Evolutionary conservation across 345 rosid species (phyloP).

Genomic region (Excoecaria cochinchinensis): DNA sequence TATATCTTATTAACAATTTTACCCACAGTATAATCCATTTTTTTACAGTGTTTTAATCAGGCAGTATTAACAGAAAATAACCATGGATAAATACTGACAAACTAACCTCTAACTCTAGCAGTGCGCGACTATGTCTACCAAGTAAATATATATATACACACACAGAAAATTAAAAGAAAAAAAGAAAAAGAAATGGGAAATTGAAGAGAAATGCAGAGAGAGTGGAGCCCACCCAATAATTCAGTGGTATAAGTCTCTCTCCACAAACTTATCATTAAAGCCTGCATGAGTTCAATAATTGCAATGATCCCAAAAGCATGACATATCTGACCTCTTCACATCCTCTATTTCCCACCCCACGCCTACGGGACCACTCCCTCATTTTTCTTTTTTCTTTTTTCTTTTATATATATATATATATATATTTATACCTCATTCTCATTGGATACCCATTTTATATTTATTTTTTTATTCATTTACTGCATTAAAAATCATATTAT

Average conservation of each 20-base stretch:
- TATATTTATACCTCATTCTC: not conserved
- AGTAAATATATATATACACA: too few relatives aligned
- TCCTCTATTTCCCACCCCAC: conserved; percentile 37
- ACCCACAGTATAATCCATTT: too few relatives aligned
- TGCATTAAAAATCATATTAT: not conserved
- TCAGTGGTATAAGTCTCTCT: not conserved
- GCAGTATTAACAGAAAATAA: too few relatives aligned
- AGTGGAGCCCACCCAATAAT: conserved; percentile 25
- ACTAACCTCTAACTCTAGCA: too few relatives aligned
- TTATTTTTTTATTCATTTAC: not conserved
- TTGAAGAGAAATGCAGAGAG: not conserved
- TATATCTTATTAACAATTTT: too few relatives aligned
- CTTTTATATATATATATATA: too few relatives aligned
- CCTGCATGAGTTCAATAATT: conserved; percentile 95
- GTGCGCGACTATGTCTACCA: not conserved
- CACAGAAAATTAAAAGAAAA: not conserved
- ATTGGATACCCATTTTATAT: conserved; percentile 1
- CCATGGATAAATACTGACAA: too few relatives aligned
- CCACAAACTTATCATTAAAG: conserved; percentile 47
- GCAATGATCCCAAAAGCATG: conserved; percentile 98
- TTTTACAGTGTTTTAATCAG: too few relatives aligned
- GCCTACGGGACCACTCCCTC: conserved; percentile 36
- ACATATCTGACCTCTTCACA: conserved; percentile 63
- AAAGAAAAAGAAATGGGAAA: too few relatives aligned
- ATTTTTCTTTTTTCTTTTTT: not conserved